Conservation (phyloP, 1,284 basidiomycete genomes). For the Agaricales sp. region DNA sequence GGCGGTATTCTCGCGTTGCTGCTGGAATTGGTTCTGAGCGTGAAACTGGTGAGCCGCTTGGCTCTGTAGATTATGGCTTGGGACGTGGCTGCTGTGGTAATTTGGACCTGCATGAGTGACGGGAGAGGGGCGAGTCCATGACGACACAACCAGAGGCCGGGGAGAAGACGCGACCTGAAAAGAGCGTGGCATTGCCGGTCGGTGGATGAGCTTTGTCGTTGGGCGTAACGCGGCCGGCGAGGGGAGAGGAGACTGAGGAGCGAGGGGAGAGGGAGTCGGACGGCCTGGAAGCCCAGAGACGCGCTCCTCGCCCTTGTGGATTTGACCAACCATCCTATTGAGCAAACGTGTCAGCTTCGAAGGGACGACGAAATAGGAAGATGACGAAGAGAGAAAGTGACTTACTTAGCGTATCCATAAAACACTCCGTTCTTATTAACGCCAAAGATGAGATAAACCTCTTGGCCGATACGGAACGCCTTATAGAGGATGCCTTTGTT, state of each 20-base stretch:
- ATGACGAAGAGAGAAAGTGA: conserved; percentile 1
- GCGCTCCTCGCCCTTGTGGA: conserved; percentile 37
- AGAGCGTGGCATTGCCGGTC: not conserved
- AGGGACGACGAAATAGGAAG: not conserved
- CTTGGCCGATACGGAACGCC: conserved; percentile 79
- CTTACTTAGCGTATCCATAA: conserved; percentile 77
- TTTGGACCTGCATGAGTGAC: too few species aligned
- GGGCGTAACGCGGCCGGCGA: too few species aligned
- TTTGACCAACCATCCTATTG: conserved; percentile 53
- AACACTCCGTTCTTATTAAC: conserved; percentile 90
- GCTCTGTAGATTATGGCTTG: too few species aligned
- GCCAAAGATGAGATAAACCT: conserved; percentile 84
- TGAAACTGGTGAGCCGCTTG: too few species aligned
- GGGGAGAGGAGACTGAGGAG: conserved; percentile 26
- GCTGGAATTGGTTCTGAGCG: too few species aligned
- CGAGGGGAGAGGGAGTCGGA: conserved; percentile 25
- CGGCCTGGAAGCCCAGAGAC: conserved; percentile 50
- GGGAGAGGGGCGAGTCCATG: not conserved
- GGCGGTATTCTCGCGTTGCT: too few species aligned
- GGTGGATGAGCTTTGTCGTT: conserved; percentile 31
- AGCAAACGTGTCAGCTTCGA: not conserved
- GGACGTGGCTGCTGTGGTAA: too few species aligned
- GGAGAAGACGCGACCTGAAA: not conserved
- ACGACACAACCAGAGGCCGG: not conserved
- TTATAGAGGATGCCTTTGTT: conserved; percentile 87